Evolutionary conservation across 2,329 filamentous ascomycete species (phyloP), one percentile per base, ranked within the genome.

Genomic region (Graphilbum fragrans): DNA sequence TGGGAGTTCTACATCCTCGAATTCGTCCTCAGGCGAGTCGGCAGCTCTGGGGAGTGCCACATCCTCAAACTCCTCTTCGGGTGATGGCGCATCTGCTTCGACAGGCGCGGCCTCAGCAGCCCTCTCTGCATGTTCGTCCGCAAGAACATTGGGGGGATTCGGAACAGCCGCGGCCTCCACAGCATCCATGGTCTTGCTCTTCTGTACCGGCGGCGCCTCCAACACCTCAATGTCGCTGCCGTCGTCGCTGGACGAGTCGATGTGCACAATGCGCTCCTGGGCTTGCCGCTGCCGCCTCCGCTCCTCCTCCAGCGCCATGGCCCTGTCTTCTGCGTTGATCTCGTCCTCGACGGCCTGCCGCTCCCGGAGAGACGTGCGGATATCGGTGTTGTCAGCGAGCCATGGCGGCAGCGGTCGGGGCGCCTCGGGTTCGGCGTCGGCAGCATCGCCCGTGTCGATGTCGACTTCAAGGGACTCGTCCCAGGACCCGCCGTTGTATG

Each of bases 391-490:
- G 46, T 77, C 72, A 3, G 64, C 62, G 53, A 92, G 72, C 85
- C 85, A 92, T 1, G 85, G 85, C 1, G 85, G 85, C 8, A 90
- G 55, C 0, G 80, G 80, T n/a, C 64, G 67, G 1, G 72, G 65
- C 4, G 56, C 35, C 17, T 6, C 7, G 58, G 52, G 5, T 46
- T 42, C 6, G 22, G 57, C 48, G 36, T 59, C 51, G 31, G 52
- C 45, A 12, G 56, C 55, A 3, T 50, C 42, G 7, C 63, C 42
- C 5, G 22, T 37, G 17, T 47, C 45, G 0, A 52, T 41, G 38
- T 31, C 8, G n/a, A 31, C 29, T 14, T 31, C 29, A 5, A 31
- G 12, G 5, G 12, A 5, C 6, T 31, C 14, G 14, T 31, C 29
- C 7, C 23, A 27, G 23, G 7, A 27, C 7, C 23, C 14, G 12